A percentile compares a stretch with the other conserved stretches of the same genome.
Evolutionary conservation across 345 rosid genomes (phyloP).

Genomic region (Nephelium lappaceum): DNA sequence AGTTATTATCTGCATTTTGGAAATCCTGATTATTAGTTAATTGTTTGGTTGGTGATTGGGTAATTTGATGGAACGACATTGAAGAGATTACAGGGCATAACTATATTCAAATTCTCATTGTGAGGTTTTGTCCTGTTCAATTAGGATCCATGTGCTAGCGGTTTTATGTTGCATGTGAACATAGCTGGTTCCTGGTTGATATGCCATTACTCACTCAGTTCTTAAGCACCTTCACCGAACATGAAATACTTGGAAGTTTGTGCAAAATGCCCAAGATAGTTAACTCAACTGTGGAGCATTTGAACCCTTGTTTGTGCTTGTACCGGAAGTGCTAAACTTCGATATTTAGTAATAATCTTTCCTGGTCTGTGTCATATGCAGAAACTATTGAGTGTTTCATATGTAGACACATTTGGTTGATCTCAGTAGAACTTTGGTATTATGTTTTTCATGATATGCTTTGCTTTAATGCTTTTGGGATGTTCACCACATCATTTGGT

Average conservation of each 20-base stretch:
- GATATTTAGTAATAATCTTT: background rate
- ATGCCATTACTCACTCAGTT: background rate
- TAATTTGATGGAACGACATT: no score
- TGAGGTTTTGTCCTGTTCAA: background rate
- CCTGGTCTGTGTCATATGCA: background rate
- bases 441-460: background rate
- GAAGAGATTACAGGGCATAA: background rate
- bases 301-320: background rate
- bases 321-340: background rate
- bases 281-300: background rate
- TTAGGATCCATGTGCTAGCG: background rate
- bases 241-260: background rate
- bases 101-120: background rate
- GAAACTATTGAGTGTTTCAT: background rate
- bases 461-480: background rate
- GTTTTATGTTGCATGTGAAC: background rate
- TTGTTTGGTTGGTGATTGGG: background rate
- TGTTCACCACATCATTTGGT: background rate
- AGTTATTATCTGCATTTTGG: no score
- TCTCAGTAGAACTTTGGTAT: background rate
- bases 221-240: background rate
- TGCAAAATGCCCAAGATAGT: background rate
- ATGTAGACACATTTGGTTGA: background rate
- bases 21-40: no score
- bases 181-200: background rate